phyloP scores from a whole-genome alignment of 768 basidiomycete genomes.

The Dacryopinax primogenitus region DNA sequence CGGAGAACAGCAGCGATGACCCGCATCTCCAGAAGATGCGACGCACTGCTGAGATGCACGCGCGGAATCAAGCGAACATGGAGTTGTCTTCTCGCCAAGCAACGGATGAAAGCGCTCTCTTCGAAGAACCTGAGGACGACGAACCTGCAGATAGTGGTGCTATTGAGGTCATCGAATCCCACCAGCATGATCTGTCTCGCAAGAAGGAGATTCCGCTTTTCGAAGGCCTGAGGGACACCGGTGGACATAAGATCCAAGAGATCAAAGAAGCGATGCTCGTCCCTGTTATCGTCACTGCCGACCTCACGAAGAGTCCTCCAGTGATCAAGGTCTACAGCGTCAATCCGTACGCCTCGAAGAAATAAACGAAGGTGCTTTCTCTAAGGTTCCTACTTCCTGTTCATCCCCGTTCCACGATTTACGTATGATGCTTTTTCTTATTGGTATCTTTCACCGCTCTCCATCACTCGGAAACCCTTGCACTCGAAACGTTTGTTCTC shows the following conservation, averaged over 20 bases:
- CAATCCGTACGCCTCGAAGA: conserved; percentile 68
- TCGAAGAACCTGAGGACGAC: conserved; percentile 74
- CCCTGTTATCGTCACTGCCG: conserved; percentile 88
- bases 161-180: conserved; percentile 33
- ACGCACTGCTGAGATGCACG: conserved; percentile 81
- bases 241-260: conserved; percentile 92
- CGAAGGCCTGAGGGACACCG: conserved; percentile 63
- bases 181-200: conserved; percentile 65
- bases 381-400: neutral
- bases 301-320: conserved; percentile 88
- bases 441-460: neutral
- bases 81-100: conserved; percentile 74
- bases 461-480: conserved; percentile 7
- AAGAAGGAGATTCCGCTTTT: conserved; percentile 65
- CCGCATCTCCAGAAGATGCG: conserved; percentile 92
- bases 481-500: conserved; percentile 8
- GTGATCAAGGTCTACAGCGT: conserved; percentile 96
- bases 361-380: conserved; percentile 18
- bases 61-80: conserved; percentile 51
- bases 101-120: conserved; percentile 75
- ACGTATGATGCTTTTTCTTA: neutral
- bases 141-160: conserved; percentile 54
- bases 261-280: conserved; percentile 88
- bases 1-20: conserved; percentile 80
- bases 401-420: conserved; percentile 7